Conservation (phyloP, 371 early-diverging fungal species). For the Choanephora cucurbitarum region DNA sequence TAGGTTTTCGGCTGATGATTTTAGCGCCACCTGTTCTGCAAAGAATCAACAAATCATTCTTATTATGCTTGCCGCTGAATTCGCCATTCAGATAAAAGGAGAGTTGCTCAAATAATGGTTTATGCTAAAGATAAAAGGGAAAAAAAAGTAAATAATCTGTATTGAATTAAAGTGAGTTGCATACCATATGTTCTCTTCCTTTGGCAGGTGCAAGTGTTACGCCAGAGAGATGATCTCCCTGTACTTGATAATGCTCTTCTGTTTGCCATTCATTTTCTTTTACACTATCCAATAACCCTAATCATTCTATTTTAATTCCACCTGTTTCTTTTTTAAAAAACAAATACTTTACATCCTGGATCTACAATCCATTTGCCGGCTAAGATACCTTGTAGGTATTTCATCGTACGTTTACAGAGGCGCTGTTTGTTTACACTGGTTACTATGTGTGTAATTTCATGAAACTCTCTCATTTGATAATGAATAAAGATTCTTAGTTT, state of each 20-base stretch:
- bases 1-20: conserved; percentile 26
- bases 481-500: conserved; percentile 22
- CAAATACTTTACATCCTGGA: conserved; percentile 27
- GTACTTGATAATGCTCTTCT: conserved; percentile 36
- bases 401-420: conserved; percentile 35
- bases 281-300: conserved; percentile 40
- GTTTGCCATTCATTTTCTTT: conserved; percentile 31
- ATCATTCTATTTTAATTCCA: background rate
- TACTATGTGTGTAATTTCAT: conserved; percentile 36
- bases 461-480: conserved; percentile 21
- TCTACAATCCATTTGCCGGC: conserved; percentile 46
- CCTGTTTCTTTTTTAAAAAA: too few relatives aligned
- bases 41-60: conserved; percentile 25
- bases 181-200: conserved; percentile 20
- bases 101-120: conserved; percentile 24
- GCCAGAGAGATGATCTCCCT: conserved; percentile 35
- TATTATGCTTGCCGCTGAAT: conserved; percentile 29
- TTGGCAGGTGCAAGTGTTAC: conserved; percentile 29
- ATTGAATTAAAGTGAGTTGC: background rate
- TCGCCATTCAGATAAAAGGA: conserved; percentile 35
- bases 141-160: too few relatives aligned
- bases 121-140: too few relatives aligned
- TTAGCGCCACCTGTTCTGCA: conserved; percentile 33
- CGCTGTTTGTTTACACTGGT: conserved; percentile 32
- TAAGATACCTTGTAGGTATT: conserved; percentile 39